Evolutionary conservation across 1,139 yeast genomes (phyloP).

Genomic region (Pneumocystis murina): DNA sequence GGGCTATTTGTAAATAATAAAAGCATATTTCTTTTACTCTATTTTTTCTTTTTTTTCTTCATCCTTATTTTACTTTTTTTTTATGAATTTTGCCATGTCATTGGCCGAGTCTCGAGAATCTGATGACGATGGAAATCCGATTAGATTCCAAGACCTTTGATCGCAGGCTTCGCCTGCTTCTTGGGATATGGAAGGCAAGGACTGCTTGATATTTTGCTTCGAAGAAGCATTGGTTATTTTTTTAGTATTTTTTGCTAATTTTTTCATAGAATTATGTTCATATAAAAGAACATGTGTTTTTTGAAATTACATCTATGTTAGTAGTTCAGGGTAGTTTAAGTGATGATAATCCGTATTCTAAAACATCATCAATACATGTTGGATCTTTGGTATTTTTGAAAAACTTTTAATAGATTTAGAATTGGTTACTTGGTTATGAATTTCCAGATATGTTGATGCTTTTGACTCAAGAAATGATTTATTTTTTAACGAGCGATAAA

Average conservation of each 20-base stretch:
- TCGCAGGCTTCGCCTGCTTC: conserved; percentile 4
- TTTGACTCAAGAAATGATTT: conserved; percentile 44
- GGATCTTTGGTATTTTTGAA: neutral
- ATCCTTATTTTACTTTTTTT: neutral
- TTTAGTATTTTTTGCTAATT: neutral
- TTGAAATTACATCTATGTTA: conserved; percentile 40
- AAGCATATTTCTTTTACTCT: too few relatives aligned
- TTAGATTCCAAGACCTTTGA: conserved; percentile 5
- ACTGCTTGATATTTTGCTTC: neutral
- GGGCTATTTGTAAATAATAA: too few relatives aligned
- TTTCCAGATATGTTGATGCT: conserved; percentile 77
- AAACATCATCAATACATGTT: conserved; percentile 64
- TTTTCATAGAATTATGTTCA: neutral
- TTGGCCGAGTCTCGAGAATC: neutral
- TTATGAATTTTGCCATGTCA: neutral
- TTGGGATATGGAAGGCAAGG: conserved; percentile 6
- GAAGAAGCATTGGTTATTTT: neutral
- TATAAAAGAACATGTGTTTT: conserved; percentile 24
- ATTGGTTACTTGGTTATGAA: conserved; percentile 89
- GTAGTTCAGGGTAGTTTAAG: conserved; percentile 71
- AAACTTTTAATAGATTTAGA: conserved; percentile 18
- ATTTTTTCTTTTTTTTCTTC: too few relatives aligned
- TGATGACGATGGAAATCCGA: conserved; percentile 6
- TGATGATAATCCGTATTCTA: conserved; percentile 80
- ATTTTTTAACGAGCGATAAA: conserved; percentile 55